Conservation (phyloP, 2,329 filamentous ascomycete genomes). For the Coniochaeta sp. region DNA sequence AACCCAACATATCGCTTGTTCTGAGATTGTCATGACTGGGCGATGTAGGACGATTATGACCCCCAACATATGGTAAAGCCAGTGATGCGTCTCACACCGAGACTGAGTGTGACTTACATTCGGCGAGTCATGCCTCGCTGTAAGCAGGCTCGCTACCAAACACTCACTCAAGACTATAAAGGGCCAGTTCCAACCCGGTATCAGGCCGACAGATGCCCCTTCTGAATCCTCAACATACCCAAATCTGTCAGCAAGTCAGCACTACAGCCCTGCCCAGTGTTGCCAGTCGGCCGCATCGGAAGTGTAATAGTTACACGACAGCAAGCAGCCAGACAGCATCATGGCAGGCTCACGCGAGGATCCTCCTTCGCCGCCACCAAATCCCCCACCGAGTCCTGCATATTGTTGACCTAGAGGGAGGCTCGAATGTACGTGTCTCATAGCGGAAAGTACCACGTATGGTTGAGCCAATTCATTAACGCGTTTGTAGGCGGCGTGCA, state of each 20-base stretch:
- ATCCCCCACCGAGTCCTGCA: slow-evolving; percentile 27
- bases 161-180: background rate
- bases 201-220: background rate
- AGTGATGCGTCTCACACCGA: background rate
- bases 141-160: background rate
- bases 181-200: background rate
- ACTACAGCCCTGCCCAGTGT: background rate
- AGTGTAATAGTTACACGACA: background rate
- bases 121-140: background rate
- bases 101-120: background rate
- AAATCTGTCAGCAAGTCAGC: background rate
- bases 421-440: background rate
- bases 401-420: background rate
- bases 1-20: background rate
- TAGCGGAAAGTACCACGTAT: background rate
- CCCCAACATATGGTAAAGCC: background rate
- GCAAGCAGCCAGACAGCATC: slow-evolving; percentile 9
- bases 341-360: slow-evolving; percentile 16
- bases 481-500: no score
- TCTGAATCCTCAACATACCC: background rate
- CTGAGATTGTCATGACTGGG: no score
- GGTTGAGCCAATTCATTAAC: background rate
- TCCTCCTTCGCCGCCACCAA: slow-evolving; percentile 29
- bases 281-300: background rate
- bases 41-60: background rate